Conservation (phyloP, 345 rosid species). For the Lepidium sativum region DNA sequence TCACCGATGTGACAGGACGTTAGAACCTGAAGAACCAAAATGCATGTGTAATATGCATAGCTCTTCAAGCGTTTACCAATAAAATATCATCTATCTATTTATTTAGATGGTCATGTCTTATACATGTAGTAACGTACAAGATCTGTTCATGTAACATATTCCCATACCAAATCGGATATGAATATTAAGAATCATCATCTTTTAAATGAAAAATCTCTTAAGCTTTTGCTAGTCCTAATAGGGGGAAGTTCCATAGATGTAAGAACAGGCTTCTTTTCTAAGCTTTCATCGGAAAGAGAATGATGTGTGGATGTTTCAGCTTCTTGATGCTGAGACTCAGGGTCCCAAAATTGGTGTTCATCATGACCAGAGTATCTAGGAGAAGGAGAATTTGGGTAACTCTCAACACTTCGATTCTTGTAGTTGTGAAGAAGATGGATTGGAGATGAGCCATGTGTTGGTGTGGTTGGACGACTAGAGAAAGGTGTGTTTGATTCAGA, state of each 20-base stretch:
- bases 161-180: background rate
- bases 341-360: constrained; percentile 37
- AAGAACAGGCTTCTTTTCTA: constrained; percentile 5
- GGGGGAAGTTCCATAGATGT: constrained; percentile 31
- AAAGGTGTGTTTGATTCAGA: constrained; percentile 44
- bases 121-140: background rate
- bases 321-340: constrained; percentile 37
- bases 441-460: constrained; percentile 58
- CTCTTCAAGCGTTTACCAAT: background rate
- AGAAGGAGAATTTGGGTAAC: constrained; percentile 36
- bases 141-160: background rate
- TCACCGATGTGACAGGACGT: constrained; percentile 21
- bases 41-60: background rate
- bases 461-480: constrained; percentile 67
- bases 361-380: constrained; percentile 23
- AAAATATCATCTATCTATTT: background rate
- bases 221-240: constrained; percentile 14
- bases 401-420: constrained; percentile 37
- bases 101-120: background rate
- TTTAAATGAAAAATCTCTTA: constrained; percentile 29
- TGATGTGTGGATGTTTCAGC: constrained; percentile 27
- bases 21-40: background rate
- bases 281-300: background rate
- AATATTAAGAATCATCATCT: constrained; percentile 1
- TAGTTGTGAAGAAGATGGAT: constrained; percentile 54